Percentiles rank a stretch among this genome's conserved stretches.
Evolutionary conservation across 2,329 filamentous ascomycete genomes (phyloP).

Genomic region (Trichoderma cornu-damae): DNA sequence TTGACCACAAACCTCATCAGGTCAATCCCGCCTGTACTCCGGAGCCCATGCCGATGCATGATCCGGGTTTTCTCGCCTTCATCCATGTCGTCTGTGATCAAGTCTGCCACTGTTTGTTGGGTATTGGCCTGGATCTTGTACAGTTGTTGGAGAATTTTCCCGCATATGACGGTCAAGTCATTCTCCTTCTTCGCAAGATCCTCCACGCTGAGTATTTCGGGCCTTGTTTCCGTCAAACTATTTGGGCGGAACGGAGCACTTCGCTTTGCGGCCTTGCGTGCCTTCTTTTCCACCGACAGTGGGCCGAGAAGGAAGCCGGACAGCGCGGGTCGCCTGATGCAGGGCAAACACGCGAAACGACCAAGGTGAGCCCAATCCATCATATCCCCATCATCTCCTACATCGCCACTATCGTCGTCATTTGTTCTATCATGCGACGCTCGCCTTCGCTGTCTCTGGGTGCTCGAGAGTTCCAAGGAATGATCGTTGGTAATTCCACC

Average conservation of each 20-base stretch:
- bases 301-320: constrained; percentile 84
- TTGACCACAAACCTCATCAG: constrained; percentile 87
- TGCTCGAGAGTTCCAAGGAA: constrained; percentile 46
- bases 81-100: constrained; percentile 43
- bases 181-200: constrained; percentile 74
- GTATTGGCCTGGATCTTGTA: constrained; percentile 42
- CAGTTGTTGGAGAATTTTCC: constrained; percentile 64
- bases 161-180: constrained; percentile 73
- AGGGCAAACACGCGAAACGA: constrained; percentile 66
- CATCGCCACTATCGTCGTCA: constrained; percentile 51
- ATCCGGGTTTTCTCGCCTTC: constrained; percentile 45
- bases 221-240: constrained; percentile 64
- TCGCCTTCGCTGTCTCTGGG: constrained; percentile 43
- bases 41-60: constrained; percentile 62
- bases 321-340: constrained; percentile 68
- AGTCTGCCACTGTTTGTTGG: constrained; percentile 42
- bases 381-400: constrained; percentile 69
- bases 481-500: constrained; percentile 50
- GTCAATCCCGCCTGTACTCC: constrained; percentile 65
- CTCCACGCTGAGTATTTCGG: constrained; percentile 68
- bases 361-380: constrained; percentile 86
- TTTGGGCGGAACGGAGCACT: constrained; percentile 65
- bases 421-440: constrained; percentile 33
- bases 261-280: constrained; percentile 64
- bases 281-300: constrained; percentile 80